Conservation (phyloP, 2,329 filamentous ascomycete genomes). For the Cryphonectria nitschkei region DNA sequence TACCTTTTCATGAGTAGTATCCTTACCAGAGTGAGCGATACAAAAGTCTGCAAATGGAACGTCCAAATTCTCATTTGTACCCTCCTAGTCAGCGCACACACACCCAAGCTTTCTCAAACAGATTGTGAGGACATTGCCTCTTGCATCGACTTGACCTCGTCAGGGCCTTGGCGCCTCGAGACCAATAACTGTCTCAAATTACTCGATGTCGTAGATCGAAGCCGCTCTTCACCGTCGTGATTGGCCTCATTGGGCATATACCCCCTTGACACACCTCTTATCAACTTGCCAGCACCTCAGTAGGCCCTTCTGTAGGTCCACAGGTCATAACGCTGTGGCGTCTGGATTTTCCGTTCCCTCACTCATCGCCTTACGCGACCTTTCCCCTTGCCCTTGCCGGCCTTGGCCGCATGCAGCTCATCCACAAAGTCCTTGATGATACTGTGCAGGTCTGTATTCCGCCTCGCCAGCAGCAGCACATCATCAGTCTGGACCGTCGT, state of each 20-base stretch:
- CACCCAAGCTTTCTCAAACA: not conserved
- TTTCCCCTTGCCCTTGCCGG: constrained; percentile 39
- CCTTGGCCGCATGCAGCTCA: constrained; percentile 52
- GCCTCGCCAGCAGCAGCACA: constrained; percentile 81
- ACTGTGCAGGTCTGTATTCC: constrained; percentile 82
- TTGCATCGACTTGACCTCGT: not conserved
- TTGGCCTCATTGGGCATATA: not conserved
- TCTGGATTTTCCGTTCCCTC: not conserved
- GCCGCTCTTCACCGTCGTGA: not conserved
- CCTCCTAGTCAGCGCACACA: not conserved
- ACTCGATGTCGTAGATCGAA: not conserved
- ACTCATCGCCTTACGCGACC: constrained; percentile 36
- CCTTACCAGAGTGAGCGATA: not conserved
- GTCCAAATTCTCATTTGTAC: not conserved
- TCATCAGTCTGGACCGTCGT: constrained; percentile 82
- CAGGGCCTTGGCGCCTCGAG: not conserved
- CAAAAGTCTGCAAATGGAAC: not conserved
- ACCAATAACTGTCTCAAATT: not conserved
- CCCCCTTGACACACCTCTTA: not conserved
- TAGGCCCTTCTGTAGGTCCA: not conserved
- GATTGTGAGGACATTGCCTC: not conserved
- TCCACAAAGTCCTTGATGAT: constrained; percentile 75
- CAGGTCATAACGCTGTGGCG: not conserved
- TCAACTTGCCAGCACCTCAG: not conserved
- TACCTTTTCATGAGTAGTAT: not conserved